A percentile compares a stretch with the other conserved stretches of the same genome.
Evolutionary conservation across 1,284 basidiomycete genomes (phyloP).

Genomic region (Inonotus hispidus): DNA sequence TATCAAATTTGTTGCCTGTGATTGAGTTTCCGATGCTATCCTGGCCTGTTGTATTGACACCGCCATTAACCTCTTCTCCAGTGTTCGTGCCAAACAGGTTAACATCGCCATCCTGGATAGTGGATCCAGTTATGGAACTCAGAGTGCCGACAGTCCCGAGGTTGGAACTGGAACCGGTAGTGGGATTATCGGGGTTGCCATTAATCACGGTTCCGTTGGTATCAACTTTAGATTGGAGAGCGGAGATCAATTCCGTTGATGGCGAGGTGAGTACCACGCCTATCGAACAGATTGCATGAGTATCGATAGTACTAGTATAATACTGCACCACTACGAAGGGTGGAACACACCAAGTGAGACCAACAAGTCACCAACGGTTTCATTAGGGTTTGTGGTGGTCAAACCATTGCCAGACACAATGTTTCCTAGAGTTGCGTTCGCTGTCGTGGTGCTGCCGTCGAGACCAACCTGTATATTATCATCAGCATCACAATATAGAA

Average conservation of each 20-base stretch:
- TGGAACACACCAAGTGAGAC: not conserved
- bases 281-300: not conserved
- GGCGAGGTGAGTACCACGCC: not conserved
- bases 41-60: no score
- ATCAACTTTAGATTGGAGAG: not conserved
- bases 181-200: no score
- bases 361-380: not conserved
- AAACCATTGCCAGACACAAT: not conserved
- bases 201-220: no score
- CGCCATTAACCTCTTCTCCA: not conserved
- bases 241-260: not conserved
- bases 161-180: no score
- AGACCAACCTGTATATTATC: no score
- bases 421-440: not conserved
- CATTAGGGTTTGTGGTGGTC: not conserved
- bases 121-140: not conserved
- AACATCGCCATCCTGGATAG: not conserved
- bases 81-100: not conserved
- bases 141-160: no score
- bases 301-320: not conserved
- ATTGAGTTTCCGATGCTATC: no score
- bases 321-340: not conserved
- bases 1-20: no score
- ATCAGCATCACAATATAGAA: no score
- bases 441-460: not conserved